These are phyloP conservation scores for Starmerella asiatica DNA, from an alignment of 805 yeast genomes.

Conservation along the genomic window DNA sequence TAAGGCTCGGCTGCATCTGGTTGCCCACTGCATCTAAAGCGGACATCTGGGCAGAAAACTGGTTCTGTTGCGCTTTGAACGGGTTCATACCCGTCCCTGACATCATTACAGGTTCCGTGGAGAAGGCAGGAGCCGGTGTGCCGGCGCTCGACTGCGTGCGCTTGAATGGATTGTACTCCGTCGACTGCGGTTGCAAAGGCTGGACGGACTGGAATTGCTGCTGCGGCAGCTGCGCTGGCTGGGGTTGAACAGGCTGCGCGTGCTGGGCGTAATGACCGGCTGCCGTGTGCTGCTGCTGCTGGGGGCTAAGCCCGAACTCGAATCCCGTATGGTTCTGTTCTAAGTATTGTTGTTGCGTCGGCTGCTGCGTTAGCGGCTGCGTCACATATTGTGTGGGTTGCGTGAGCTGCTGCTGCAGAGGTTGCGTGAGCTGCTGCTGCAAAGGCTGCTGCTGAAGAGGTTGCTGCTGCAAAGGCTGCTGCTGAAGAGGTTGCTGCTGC, in stretches of 20 bases:
- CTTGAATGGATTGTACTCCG: constrained; percentile 20
- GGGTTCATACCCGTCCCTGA: constrained; percentile 33
- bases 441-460: constrained; percentile 19
- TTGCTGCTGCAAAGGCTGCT: constrained; percentile 16
- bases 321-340: constrained; percentile 12
- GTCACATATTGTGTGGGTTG: neutral
- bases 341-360: constrained; percentile 4
- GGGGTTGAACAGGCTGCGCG: neutral
- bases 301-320: neutral
- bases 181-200: constrained; percentile 27
- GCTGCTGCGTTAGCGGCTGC: constrained; percentile 4
- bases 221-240: constrained; percentile 19
- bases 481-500: constrained; percentile 17
- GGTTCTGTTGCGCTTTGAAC: constrained; percentile 27
- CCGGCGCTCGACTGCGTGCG: constrained; percentile 2
- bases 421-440: constrained; percentile 13
- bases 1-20: constrained; percentile 13
- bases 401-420: constrained; percentile 16
- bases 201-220: constrained; percentile 28
- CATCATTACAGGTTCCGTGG: constrained; percentile 3
- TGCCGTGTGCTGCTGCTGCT: neutral
- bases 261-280: neutral
- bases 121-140: neutral
- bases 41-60: constrained; percentile 6
- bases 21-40: constrained; percentile 6